Evolutionary conservation across 495 filamentous ascomycete species (phyloP), one percentile per base, ranked within the genome.

Genomic region (Monascus purpureus): DNA sequence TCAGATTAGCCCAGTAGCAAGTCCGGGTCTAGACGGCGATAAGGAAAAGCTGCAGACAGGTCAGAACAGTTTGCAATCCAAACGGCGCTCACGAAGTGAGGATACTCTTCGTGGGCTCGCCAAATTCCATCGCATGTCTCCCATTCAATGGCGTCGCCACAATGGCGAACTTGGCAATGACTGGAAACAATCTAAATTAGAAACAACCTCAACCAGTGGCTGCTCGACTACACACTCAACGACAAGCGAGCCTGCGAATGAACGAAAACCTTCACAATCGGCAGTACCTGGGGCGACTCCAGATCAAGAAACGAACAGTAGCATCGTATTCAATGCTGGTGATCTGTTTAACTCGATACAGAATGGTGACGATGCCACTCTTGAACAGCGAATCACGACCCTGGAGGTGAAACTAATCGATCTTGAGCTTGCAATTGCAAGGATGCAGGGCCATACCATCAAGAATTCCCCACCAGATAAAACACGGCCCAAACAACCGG

Each of bases 391-490:
- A 13, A 25, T 71, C 5, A 60, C 65, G 22, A 71, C 66, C 0
- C 37, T 71, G 1, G 67, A 71, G 30, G 64, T 71, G 3, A 71
- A 71, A 31, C 47, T 71, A 23, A 68, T 71, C 38, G 67, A 71
- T 22, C 48, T 71, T 6, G 67, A 71, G 37, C 68, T 67, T 28
- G 67, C 67, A 1, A 65, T 71, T 31, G 65, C 67, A 0, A 57
- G 65, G 22, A 52, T 71, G 40, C 67, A 71, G 47, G 55, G 46
- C 17, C 45, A 39, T n/a, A 41, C 45, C 4, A 33, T 25, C n/a
- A 40, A 53, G 7, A 36, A 39, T 3, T 23, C 32, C 2, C 37
- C 37, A 18, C 37, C 34, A 13, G 44, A 45, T 6, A 32, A 38
- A 17, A 27, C 42, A 13, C 40, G 36, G 7, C 36, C 37, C 8